Evolutionary conservation across 179 eudicot genomes (phyloP), one percentile per base, ranked within the genome.

Genomic region (Nepenthes alata): DNA sequence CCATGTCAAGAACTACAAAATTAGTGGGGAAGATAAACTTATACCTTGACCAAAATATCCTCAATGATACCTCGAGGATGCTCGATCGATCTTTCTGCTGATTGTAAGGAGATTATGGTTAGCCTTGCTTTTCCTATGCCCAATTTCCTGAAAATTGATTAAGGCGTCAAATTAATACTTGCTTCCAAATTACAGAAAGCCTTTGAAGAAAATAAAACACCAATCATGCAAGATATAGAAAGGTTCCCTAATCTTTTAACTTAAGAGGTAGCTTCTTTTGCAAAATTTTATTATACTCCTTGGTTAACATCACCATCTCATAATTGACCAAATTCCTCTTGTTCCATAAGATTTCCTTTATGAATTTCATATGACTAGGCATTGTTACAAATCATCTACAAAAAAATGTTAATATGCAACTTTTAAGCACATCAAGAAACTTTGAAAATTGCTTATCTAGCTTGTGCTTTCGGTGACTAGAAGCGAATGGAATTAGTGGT

Each of bases 231-330:
- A 57, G 14, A 13, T 0, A 57, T 35, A 57, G 44, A 7, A 37
- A 57, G 36, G 9, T 44, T 57, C 45, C 12, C 44, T 57, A 5
- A 44, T 35, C 7, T 13, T 13, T 57, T 35, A 57, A 13, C 45
- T 57, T 57, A 5, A 44, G n/a, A 8, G 60, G 45, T 8, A 57
- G 45, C 4, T 57, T 57, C 11, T 57, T 57, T 36, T 57, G 44
- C 3, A 57, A 11, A 11, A 57, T 37, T 2, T 7, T 6, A 8
- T 5, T 11, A 37, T 2, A 57, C n/a, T 36, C 35, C 8, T 54
- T 35, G 1, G 8, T 9, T 13, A 52, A 11, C 12, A 14, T 6
- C 5, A 9, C 12, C 6, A 14, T 52, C 55, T 52, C 1, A 11
- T 10, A 52, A 52, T 13, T 12, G n/a, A 5, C 5, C 12, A 52